Evolutionary conservation across 2,329 filamentous ascomycete species (phyloP), one percentile per base, ranked within the genome.

Genomic region (Penicillium expansum): DNA sequence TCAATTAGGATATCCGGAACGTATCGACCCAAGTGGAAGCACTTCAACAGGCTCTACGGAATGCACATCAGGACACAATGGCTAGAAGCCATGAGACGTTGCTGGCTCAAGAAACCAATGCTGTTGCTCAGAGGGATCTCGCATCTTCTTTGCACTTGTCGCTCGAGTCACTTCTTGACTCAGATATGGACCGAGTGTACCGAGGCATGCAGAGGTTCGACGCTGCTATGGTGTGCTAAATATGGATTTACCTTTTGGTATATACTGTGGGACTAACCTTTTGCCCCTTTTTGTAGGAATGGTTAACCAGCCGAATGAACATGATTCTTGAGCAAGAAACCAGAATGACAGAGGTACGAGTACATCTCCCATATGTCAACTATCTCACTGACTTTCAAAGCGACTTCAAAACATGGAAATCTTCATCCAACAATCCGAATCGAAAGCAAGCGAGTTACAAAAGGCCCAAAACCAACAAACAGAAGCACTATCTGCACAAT

Each of bases 391-490:
- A 74, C 30, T 6, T 41, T 8, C n/a, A 14, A 39, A 79, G 76
- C 72, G 68, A 22, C 62, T 79, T 8, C 62, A 63, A 43, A 53
- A 55, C 10, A 71, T 78, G 50, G 69, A 74, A 32, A 53, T 35
- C 3, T 63, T 67, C 2, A 69, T 79, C 30, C 61, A 70, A 8
- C 54, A 67, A 16, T 72, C 76, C 7, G 69, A 74, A 52, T 22
- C 45, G 1, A 74, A 62, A 54, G 70, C 74, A 4, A 62, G 66
- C 27, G 57, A 64, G 16, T 53, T 79, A 11, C 70, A 70, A 22
- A 63, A 65, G 51, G 60, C 65, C 6, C 75, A 79, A 37, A 27
- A 58, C n/a, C 59, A 67, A 24, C 75, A 79, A 45, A 67, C 68
- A 8, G 64, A 74, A 51, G 56, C 65, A 0, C 51, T 72, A 1